These are phyloP conservation scores for bread wheat (Triticum aestivum) DNA, from an alignment of 176 grass and related monocot species.

Conservation along the genomic window IWGSC_CS_RefSeq_v2.1 NC_057805.1:513928157-513928656, in stretches of 20 bases:
- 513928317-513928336: background rate
- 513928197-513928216: slow-evolving; percentile 49
- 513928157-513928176: slow-evolving; percentile 45
- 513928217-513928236: slow-evolving; percentile 49
- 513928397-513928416: too few relatives aligned
- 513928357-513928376: background rate
- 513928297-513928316: slow-evolving; percentile 28
- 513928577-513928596: background rate
- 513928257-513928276: slow-evolving; percentile 44
- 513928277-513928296: slow-evolving; percentile 46
- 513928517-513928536: background rate
- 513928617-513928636: slow-evolving; percentile 22
- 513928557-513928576: background rate
- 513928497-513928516: background rate
- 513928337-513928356: background rate
- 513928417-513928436: slow-evolving; percentile 35
- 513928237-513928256: slow-evolving; percentile 43
- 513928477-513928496: slow-evolving; percentile 30
- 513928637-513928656: background rate
- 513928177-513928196: slow-evolving; percentile 46
- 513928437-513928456: slow-evolving; percentile 51
- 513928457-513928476: slow-evolving; percentile 55
- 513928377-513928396: background rate
- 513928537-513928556: background rate
- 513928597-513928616: slow-evolving; percentile 37